Conservation (phyloP, 108 stramenopile genomes). For the Pinguiococcus pyrenoidosus region DNA sequence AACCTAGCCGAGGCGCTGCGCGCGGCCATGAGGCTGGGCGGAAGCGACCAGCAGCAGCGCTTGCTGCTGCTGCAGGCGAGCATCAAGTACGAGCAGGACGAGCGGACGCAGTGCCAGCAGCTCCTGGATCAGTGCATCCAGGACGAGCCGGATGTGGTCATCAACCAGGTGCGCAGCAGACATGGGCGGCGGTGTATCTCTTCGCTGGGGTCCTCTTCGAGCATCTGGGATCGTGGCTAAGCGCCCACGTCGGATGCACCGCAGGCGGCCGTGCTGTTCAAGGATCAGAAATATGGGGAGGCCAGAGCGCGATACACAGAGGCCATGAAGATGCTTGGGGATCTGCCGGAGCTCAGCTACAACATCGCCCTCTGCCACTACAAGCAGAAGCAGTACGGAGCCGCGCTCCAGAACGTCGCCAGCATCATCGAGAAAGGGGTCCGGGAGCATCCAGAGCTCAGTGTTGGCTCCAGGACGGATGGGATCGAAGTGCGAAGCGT, state of each 20-base stretch:
- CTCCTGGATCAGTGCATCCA: conserved; percentile 47
- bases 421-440: conserved; percentile 53
- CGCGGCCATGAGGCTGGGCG: conserved; percentile 31
- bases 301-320: conserved; percentile 52
- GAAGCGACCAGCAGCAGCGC: conserved; percentile 43
- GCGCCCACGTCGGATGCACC: too few species aligned
- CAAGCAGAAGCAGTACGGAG: conserved; percentile 45
- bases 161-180: too few species aligned
- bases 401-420: conserved; percentile 38
- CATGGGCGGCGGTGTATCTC: too few species aligned
- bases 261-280: conserved; percentile 56
- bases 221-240: too few species aligned
- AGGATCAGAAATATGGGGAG: conserved; percentile 44
- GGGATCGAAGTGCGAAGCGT: conserved; percentile 50
- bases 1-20: conserved; percentile 25
- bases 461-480: conserved; percentile 41
- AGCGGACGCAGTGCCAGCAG: conserved; percentile 35
- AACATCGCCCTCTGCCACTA: conserved; percentile 70
- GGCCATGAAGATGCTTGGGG: conserved; percentile 53
- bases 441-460: conserved; percentile 51
- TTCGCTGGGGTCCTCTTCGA: too few species aligned
- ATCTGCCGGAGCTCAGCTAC: conserved; percentile 58
- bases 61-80: conserved; percentile 49
- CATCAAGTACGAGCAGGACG: conserved; percentile 55
- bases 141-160: conserved; percentile 58